Percentiles rank a stretch among this genome's conserved stretches.
phyloP scores from a whole-genome alignment of 805 yeast species.

The Ogataea trehaloabstinens region DNA sequence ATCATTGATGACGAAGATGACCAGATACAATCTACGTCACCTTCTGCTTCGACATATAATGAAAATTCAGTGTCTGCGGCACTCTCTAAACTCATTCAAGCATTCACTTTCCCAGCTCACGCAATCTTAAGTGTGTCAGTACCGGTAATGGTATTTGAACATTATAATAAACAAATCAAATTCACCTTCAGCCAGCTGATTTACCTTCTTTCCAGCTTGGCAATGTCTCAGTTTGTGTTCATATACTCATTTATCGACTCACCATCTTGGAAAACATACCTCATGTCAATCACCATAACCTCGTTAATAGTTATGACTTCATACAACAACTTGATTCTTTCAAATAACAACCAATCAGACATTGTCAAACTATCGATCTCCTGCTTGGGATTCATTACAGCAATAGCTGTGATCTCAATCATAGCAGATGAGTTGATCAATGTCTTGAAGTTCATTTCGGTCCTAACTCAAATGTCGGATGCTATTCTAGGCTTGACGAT shows the following conservation, averaged over 20 bases:
- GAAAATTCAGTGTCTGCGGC: constrained; percentile 10
- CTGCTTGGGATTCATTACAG: constrained; percentile 58
- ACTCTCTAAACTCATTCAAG: neutral
- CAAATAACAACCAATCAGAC: constrained; percentile 18
- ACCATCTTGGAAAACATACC: constrained; percentile 12
- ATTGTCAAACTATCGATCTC: constrained; percentile 32
- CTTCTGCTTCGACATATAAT: constrained; percentile 1
- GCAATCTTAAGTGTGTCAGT: constrained; percentile 20
- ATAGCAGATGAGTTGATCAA: constrained; percentile 71
- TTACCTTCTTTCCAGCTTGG: constrained; percentile 18
- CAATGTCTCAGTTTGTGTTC: constrained; percentile 22
- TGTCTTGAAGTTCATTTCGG: constrained; percentile 58
- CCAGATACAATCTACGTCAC: constrained; percentile 7
- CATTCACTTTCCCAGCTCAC: constrained; percentile 19
- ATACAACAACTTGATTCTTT: constrained; percentile 19
- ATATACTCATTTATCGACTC: constrained; percentile 20
- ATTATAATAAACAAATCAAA: constrained; percentile 21
- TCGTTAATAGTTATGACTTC: constrained; percentile 4
- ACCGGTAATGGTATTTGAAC: constrained; percentile 23
- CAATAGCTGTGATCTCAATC: constrained; percentile 66
- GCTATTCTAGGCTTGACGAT: constrained; percentile 83
- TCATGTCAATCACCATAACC: constrained; percentile 7
- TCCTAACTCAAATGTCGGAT: constrained; percentile 61
- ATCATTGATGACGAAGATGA: constrained; percentile 13
- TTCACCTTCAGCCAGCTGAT: constrained; percentile 17